Percentiles rank a stretch among this genome's conserved stretches.
These are phyloP conservation scores for Zanthoxylum bungeanum DNA, from an alignment of 345 rosid genomes.

Conservation along the genomic window DNA sequence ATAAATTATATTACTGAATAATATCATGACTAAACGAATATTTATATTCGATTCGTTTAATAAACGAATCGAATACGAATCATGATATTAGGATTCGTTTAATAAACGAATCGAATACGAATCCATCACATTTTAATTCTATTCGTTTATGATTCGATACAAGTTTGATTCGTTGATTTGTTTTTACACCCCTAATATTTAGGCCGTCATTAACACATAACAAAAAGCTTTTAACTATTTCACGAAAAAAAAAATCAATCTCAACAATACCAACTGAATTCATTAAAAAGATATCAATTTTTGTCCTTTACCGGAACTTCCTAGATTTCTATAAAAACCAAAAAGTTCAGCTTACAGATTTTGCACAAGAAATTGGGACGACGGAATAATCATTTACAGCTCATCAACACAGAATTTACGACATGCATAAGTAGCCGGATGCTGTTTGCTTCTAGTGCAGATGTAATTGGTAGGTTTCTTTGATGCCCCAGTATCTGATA, in stretches of 20 bases:
- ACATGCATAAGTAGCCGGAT: conserved; percentile 61
- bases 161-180: no score
- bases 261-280: conserved; percentile 12
- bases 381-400: conserved; percentile 53
- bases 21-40: no score
- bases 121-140: no score
- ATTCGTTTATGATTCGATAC: no score
- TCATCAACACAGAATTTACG: conserved; percentile 43
- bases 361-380: conserved; percentile 30
- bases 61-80: no score
- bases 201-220: neutral
- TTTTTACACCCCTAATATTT: no score
- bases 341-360: conserved; percentile 26
- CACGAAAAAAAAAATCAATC: conserved; percentile 24
- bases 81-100: no score
- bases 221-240: conserved; percentile 15
- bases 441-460: conserved; percentile 39
- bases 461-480: conserved; percentile 31
- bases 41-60: no score
- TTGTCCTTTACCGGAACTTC: conserved; percentile 7
- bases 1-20: no score
- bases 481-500: conserved; percentile 56
- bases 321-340: conserved; percentile 32
- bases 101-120: no score
- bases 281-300: neutral